A percentile compares a stretch with the other conserved stretches of the same genome.
phyloP scores from a whole-genome alignment of 2,329 filamentous ascomycete genomes.

The Pseudogymnoascus sp. region DNA sequence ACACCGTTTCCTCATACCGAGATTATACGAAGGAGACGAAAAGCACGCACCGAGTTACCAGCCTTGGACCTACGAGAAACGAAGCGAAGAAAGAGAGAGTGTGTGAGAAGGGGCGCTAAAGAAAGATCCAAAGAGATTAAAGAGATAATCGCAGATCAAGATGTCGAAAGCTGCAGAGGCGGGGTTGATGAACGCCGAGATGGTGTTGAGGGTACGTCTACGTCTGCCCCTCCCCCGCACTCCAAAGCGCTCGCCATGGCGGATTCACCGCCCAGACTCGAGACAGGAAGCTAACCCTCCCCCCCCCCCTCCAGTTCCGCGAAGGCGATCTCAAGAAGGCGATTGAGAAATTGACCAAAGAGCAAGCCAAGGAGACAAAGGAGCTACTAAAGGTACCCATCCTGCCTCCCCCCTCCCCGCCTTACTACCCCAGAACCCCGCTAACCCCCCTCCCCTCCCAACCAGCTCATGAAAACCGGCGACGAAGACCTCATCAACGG shows the following conservation, averaged over 20 bases:
- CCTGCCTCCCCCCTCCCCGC: neutral
- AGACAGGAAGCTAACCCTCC: neutral
- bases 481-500: slow-evolving; percentile 6
- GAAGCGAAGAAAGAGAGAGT: neutral
- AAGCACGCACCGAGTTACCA: neutral
- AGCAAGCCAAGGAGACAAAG: neutral
- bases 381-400: neutral
- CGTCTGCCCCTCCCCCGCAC: neutral
- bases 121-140: neutral
- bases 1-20: neutral
- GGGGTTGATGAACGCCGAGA: slow-evolving; percentile 4
- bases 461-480: slow-evolving; percentile 10
- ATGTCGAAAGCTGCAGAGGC: neutral
- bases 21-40: neutral
- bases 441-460: neutral
- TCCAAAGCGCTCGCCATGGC: neutral
- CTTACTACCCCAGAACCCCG: neutral
- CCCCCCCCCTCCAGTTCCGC: neutral
- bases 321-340: neutral
- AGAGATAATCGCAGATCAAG: neutral
- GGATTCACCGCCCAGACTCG: neutral
- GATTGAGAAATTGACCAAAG: neutral
- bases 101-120: neutral
- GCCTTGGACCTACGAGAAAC: neutral
- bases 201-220: neutral